Evolutionary conservation across 2,329 filamentous ascomycete genomes (phyloP), one percentile per base, ranked within the genome.

Genomic region (Clarireedia homoeocarpa): DNA sequence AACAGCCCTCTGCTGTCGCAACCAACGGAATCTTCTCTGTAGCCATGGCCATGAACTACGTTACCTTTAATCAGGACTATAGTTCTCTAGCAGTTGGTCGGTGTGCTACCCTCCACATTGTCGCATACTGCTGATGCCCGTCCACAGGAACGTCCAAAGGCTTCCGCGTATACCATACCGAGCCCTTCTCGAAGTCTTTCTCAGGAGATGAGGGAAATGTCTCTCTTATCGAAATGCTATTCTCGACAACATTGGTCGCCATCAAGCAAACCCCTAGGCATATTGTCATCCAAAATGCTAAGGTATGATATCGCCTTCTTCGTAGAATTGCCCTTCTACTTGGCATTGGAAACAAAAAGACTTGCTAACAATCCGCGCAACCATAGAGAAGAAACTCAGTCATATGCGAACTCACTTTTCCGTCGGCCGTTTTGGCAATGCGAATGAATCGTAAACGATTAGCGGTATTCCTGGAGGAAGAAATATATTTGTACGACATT

Each of bases 21-120:
- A 20, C 44, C 2, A 42, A 10, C 2, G 10, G 20, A 27, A 1
- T 6, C 12, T 23, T 6, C 14, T 54, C 4, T 24, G 12, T 30
- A 55, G 26, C 70, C 59, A 89, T 89, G 85, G 75, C 84, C 49
- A 90, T 97, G 77, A 99, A 99, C 74, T 99, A 95, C 75, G 90
- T 99, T 67, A 96, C 92, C 44, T 99, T 97, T 75, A 99, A 99
- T 74, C 94, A 99, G 78, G 94, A 99, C 77, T 91, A 96, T 77
- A 95, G 89, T 80, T 92, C 92, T 73, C 80, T 99, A 62, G 92
- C 92, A 75, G 91, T 99, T 65, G 92, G 90, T 91, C 77, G 69
- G 85, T 73, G n/a, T 26, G 36, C 56, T 23, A 30, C 53, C 53
- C 34, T 51, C 39, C 34, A 15, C 20, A 39, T 38, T 23, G 34